Evolutionary conservation across 2,329 filamentous ascomycete genomes (phyloP).

Genomic region (Penicillium digitatum): DNA sequence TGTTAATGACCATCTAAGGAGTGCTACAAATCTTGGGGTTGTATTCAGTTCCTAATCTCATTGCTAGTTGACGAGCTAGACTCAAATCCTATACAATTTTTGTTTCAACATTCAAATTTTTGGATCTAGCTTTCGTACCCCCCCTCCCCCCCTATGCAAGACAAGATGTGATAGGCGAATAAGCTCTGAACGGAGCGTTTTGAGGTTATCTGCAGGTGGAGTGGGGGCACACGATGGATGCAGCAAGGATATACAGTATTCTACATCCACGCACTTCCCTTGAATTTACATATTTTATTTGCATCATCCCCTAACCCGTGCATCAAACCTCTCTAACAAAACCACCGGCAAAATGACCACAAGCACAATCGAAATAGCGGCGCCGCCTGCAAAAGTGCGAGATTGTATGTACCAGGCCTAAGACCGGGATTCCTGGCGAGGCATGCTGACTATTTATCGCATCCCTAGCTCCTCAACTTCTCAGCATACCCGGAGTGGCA

Average conservation of each 20-base stretch:
- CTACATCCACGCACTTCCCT: not conserved
- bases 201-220: not conserved
- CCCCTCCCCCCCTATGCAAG: not conserved
- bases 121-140: not conserved
- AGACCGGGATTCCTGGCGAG: not conserved
- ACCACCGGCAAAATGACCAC: conserved; percentile 19
- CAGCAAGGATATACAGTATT: not conserved
- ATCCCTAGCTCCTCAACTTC: conserved; percentile 24
- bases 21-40: not conserved
- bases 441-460: not conserved
- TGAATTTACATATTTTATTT: not conserved
- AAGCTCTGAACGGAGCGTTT: too few species aligned
- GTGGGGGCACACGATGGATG: not conserved
- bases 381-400: conserved; percentile 26
- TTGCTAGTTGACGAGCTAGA: not conserved
- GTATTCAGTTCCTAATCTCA: not conserved
- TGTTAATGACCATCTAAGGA: not conserved
- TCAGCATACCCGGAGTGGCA: conserved; percentile 26
- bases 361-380: conserved; percentile 25
- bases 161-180: not conserved
- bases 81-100: not conserved
- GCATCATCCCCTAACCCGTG: conserved; percentile 1
- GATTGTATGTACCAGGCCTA: conserved; percentile 16
- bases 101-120: not conserved
- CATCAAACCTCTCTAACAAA: not conserved